A percentile compares a stretch with the other conserved stretches of the same genome.
phyloP scores from a whole-genome alignment of 495 filamentous ascomycete species.

The Astrocystis sublimbata region DNA sequence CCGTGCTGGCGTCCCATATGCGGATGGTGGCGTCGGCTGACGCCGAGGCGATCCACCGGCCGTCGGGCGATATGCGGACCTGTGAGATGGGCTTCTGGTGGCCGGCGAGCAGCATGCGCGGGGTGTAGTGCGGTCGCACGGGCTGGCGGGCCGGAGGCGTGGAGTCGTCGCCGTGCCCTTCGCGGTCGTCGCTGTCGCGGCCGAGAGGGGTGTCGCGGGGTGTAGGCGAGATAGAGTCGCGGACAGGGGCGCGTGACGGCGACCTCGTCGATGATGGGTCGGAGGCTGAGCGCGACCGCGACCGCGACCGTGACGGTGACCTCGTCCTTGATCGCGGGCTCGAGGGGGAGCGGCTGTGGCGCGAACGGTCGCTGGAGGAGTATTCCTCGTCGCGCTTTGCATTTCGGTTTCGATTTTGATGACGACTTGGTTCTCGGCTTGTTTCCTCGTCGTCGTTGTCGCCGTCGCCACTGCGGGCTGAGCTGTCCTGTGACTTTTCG shows the following conservation, averaged over 20 bases:
- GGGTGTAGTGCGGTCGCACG: conserved; percentile 39
- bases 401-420: conserved; percentile 18
- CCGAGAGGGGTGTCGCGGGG: conserved; percentile 29
- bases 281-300: conserved; percentile 7
- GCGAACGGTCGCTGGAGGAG: conserved; percentile 39
- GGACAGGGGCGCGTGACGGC: conserved; percentile 20
- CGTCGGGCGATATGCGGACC: conserved; percentile 88
- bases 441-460: too few species aligned
- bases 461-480: too few species aligned
- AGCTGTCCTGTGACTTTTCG: conserved; percentile 31
- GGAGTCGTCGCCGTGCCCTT: conserved; percentile 13
- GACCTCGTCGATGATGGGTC: conserved; percentile 39
- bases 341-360: conserved; percentile 27
- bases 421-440: conserved; percentile 26
- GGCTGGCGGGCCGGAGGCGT: conserved; percentile 24
- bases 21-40: conserved; percentile 88
- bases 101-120: conserved; percentile 56
- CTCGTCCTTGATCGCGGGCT: conserved; percentile 34
- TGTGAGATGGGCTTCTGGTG: conserved; percentile 79
- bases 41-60: conserved; percentile 83
- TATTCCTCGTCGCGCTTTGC: conserved; percentile 38
- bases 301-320: conserved; percentile 19
- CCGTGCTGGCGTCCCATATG: conserved; percentile 82
- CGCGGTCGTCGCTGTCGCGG: too few species aligned
- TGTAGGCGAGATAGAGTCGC: conserved; percentile 29